Evolutionary conservation across 2,329 filamentous ascomycete genomes (phyloP), one percentile per base, ranked within the genome.

Genomic region (Xylaria sp.): DNA sequence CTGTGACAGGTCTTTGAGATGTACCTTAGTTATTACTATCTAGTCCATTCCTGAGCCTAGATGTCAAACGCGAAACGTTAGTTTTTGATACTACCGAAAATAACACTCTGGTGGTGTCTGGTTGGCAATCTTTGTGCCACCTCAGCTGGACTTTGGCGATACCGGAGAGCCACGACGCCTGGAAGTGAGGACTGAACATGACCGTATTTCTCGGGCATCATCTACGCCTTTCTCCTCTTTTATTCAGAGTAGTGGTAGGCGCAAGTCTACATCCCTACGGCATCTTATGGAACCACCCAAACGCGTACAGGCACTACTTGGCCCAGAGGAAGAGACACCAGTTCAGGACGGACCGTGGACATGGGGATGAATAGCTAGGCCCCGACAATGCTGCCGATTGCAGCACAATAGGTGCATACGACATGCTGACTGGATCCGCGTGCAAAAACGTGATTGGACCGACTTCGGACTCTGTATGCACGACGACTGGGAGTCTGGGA

Each of bases 371-470:
- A n/a, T n/a, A n/a, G n/a, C n/a, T 21, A 21, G 27, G 8, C 41
- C 23, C 48, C n/a, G 21, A 38, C 31, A 27, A 49, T 37, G 33
- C 33, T 33, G 19, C 8, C 25, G 51, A 33, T 21, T 21, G 57
- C 35, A 56, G 37, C 44, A 29, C 38, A 40, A 51, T 41, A 51
- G 43, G 38, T 40, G 41, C 52, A 49, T 58, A 54, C 53, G 29
- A 37, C 48, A 29, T 57, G 55, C 57, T 47, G 62, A 65, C 62
- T 62, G 59, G 59, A 54, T 65, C 46, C 62, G 59, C 62, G 59
- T 65, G 62, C 62, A 57, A 15, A 13, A 11, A 7, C 35, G 13
- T 57, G 62, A 65, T 65, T 65, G 62, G 62, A 15, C 41, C 25
- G 19, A 35, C 27, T 21, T 23, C 19, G 35, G 31, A 38, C 54